Base-by-base conservation (phyloP, 768 basidiomycete species). In the Lactarius tabidus region DNA sequence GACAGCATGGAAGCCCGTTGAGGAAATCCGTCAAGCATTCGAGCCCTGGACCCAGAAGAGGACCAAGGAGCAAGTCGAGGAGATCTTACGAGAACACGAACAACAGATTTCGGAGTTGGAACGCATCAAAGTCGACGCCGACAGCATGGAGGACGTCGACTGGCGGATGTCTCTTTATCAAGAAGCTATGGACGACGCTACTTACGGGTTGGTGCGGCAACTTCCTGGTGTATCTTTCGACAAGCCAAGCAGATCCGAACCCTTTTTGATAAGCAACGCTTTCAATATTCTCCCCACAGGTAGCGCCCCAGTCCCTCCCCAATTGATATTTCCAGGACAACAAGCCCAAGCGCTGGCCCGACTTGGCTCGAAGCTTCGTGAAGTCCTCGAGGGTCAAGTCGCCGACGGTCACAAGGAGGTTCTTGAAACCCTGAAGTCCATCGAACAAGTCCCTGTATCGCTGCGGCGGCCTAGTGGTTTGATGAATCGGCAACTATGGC, bases 1-100 rank as follows among this genome's bases (percentile, higher is more conserved):
- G 48, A 41, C 8, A 6, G 63, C 57, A 8, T 54, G 63, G 63
- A 20, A n/a, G 2, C 8, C n/a, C 1, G 39, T 62, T 6, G 38
- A 35, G 10, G 45, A 57, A 2, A 28, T 65, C 12, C 18, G 38
- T 52, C 54, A 8, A 39, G 64, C 60, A 35, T 41, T 65, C 9
- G 52, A 59, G 10, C 26, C 43, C 12, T 48, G 17, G 59, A 20
- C 28, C 35, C 28, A 20, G 26, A 41, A 31, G 36, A 38, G 1
- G 29, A 56, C 59, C 9, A n/a, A 20, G 6, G 41, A 29, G 1
- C 33, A 61, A 15, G n/a, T 52, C 54, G 17, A 3, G 28, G n/a
- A n/a, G 18, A 57, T 65, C 29, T 54, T 65, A 7, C 5, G 12
- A 3, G 23, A 2, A 0, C 55, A 6, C 10, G 39, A 45, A 26